A percentile compares a stretch with the other conserved stretches of the same genome.
phyloP scores from a whole-genome alignment of 305 asterid species.

The Fraxinus baroniana region DNA sequence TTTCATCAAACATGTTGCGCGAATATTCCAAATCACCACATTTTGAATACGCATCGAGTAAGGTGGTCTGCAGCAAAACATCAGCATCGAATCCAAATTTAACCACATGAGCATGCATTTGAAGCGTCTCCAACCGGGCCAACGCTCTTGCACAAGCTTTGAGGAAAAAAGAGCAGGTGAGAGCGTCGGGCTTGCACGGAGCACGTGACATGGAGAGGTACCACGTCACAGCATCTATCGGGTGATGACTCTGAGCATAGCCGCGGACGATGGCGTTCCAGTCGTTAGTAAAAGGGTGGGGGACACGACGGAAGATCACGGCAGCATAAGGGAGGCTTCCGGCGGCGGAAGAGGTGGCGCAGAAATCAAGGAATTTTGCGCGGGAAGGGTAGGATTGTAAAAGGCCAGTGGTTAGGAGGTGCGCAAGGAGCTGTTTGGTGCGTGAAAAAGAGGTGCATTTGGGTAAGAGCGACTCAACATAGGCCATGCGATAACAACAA shows the following conservation, averaged over 20 bases:
- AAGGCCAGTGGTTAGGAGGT: conserved; percentile 69
- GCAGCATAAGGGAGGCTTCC: conserved; percentile 60
- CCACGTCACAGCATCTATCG: conserved; percentile 49
- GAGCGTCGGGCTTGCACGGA: conserved; percentile 72
- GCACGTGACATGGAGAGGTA: conserved; percentile 70
- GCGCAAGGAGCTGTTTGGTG: conserved; percentile 75
- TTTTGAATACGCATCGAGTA: conserved; percentile 71
- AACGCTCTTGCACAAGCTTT: conserved; percentile 87
- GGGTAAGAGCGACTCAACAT: conserved; percentile 49
- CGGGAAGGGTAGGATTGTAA: conserved; percentile 58
- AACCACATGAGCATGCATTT: conserved; percentile 58
- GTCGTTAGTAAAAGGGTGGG: conserved; percentile 66
- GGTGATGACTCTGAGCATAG: conserved; percentile 73
- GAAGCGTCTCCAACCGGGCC: conserved; percentile 50
- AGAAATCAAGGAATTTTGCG: conserved; percentile 69
- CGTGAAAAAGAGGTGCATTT: conserved; percentile 54
- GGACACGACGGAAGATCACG: conserved; percentile 50
- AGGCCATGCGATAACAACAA: conserved; percentile 41
- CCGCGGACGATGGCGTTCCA: conserved; percentile 97
- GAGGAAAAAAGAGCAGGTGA: conserved; percentile 86
- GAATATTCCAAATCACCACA: conserved; percentile 59
- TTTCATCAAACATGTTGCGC: conserved; percentile 69
- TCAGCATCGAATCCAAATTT: conserved; percentile 56
- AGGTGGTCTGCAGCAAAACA: conserved; percentile 68
- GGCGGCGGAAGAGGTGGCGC: conserved; percentile 57